Conservation (phyloP, 2,329 filamentous ascomycete genomes). For the Ascochyta pisi region DNA sequence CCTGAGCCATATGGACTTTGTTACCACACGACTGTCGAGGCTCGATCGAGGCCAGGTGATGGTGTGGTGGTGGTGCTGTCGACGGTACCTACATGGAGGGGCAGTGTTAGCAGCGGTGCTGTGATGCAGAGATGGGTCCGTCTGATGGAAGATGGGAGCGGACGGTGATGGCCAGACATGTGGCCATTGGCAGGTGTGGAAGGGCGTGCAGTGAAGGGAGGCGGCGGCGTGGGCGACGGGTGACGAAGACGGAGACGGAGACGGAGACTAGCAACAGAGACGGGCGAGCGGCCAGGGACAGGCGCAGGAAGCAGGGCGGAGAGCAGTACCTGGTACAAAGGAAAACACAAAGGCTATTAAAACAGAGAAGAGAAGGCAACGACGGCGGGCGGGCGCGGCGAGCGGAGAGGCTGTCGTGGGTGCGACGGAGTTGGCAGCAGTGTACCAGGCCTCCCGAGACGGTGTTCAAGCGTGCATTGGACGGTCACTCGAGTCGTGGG, state of each 20-base stretch:
- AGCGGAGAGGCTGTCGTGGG: conserved; percentile 48
- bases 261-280: neutral
- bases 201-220: conserved; percentile 11
- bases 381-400: conserved; percentile 40
- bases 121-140: neutral
- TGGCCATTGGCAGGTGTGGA: conserved; percentile 4
- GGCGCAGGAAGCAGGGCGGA: conserved; percentile 11
- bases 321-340: conserved; percentile 38
- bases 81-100: conserved; percentile 17
- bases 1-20: conserved; percentile 50
- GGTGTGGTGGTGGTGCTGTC: conserved; percentile 13
- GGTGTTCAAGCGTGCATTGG: conserved; percentile 50
- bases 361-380: conserved; percentile 47
- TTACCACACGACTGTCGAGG: conserved; percentile 26
- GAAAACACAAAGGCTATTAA: conserved; percentile 45
- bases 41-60: conserved; percentile 28
- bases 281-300: neutral
- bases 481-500: conserved; percentile 33
- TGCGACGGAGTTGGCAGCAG: conserved; percentile 49
- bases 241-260: neutral
- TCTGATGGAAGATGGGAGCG: conserved; percentile 10
- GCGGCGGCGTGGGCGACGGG: conserved; percentile 12
- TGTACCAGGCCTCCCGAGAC: conserved; percentile 50
- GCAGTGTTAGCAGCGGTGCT: conserved; percentile 27
- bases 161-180: conserved; percentile 15